phyloP scores from a whole-genome alignment of 352 stramenopile genomes.

The Phytophthora fragariaefolia region DNA sequence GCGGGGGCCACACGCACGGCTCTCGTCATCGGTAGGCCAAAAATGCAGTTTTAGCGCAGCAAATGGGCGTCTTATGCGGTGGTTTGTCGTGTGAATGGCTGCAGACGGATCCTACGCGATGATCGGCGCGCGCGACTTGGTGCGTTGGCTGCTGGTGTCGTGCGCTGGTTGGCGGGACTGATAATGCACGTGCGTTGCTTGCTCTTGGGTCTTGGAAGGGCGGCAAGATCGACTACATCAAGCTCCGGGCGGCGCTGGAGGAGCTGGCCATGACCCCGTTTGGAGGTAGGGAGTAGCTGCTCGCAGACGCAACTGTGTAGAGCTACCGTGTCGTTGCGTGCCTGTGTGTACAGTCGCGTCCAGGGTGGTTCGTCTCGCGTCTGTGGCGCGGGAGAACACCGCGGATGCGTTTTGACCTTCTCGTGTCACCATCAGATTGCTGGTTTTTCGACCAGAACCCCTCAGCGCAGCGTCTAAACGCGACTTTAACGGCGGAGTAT shows the following conservation, averaged over 20 bases:
- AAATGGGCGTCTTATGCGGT: neutral
- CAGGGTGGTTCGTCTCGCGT: conserved; percentile 8
- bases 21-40: conserved; percentile 64
- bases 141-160: conserved; percentile 21
- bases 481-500: conserved; percentile 50
- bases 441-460: conserved; percentile 90
- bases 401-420: conserved; percentile 29
- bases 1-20: conserved; percentile 46
- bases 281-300: conserved; percentile 42
- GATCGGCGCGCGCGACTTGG: conserved; percentile 60
- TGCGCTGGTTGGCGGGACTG: neutral
- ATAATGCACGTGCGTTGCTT: conserved; percentile 3
- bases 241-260: conserved; percentile 70
- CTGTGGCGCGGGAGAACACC: conserved; percentile 1
- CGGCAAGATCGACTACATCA: conserved; percentile 74
- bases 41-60: no score
- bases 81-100: conserved; percentile 20
- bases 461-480: conserved; percentile 40
- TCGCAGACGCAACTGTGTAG: neutral
- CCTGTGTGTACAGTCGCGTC: conserved; percentile 13
- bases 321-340: conserved; percentile 9
- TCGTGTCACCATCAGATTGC: conserved; percentile 63
- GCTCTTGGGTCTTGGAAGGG: conserved; percentile 33
- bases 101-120: conserved; percentile 75
- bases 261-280: conserved; percentile 48